These are phyloP conservation scores for Limnomonas spitsbergensis DNA, from an alignment of 139 green algal species.

Conservation along the genomic window DNA sequence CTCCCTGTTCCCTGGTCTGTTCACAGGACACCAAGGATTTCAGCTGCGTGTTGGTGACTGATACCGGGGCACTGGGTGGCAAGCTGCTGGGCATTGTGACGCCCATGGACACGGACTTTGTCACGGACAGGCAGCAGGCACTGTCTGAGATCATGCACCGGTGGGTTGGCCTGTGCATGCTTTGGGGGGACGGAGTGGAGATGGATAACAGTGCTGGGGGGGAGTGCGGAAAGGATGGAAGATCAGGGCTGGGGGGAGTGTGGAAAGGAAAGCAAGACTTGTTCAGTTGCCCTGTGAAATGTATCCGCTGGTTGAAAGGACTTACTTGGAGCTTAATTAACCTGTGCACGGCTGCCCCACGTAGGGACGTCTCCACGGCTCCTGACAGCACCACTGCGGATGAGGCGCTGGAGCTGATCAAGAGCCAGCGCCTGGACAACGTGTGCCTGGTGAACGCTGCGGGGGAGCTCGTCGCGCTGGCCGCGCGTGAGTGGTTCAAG, in stretches of 20 bases:
- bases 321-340: no score
- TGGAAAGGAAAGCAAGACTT: no score
- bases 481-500: slow-evolving; percentile 60
- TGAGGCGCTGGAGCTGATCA: slow-evolving; percentile 55
- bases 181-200: no score
- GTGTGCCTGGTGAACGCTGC: slow-evolving; percentile 70
- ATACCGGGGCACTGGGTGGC: slow-evolving; percentile 74
- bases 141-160: slow-evolving; percentile 79
- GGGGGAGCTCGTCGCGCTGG: slow-evolving; percentile 67
- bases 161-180: no score
- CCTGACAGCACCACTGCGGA: slow-evolving; percentile 27
- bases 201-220: no score
- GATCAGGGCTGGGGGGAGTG: no score
- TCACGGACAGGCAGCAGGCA: slow-evolving; percentile 60
- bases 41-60: slow-evolving; percentile 71
- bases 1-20: no score
- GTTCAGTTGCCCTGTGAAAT: no score
- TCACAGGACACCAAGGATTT: slow-evolving; percentile 17
- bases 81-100: slow-evolving; percentile 86
- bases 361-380: background rate
- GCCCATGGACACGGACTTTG: slow-evolving; percentile 77
- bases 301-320: no score
- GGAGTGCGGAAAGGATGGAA: no score
- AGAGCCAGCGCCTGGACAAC: slow-evolving; percentile 53
- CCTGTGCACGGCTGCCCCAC: no score